A percentile compares a stretch with the other conserved stretches of the same genome.
phyloP scores from a whole-genome alignment of 139 green algal species.

The Tetratostichococcus sp. region DNA sequence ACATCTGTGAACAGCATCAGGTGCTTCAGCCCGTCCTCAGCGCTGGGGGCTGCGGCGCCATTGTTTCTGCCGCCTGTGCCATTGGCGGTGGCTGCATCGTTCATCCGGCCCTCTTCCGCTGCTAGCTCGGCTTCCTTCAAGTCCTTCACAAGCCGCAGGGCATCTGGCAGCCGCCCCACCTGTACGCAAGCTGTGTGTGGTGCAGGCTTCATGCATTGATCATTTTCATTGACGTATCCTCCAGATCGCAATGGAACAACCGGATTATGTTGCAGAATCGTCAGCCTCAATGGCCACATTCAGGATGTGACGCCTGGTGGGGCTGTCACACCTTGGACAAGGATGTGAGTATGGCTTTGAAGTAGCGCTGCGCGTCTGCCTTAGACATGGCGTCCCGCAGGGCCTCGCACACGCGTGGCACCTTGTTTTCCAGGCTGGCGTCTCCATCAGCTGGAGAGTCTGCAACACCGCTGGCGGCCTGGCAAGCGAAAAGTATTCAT shows the following conservation, averaged over 20 bases:
- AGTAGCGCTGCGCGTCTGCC: conserved; percentile 18
- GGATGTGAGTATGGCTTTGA: conserved; percentile 58
- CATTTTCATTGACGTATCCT: too few species aligned
- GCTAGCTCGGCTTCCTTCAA: conserved; percentile 57
- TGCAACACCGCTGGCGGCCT: too few species aligned
- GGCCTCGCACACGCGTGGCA: conserved; percentile 29
- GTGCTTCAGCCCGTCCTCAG: conserved; percentile 74
- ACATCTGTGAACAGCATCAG: conserved; percentile 77
- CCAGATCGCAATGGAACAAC: too few species aligned
- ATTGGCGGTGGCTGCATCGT: too few species aligned
- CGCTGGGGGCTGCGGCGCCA: conserved; percentile 7
- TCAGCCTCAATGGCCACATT: too few species aligned
- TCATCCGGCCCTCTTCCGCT: background rate
- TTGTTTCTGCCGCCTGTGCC: background rate
- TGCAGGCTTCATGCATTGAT: too few species aligned
- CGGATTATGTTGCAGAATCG: too few species aligned
- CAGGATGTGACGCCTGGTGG: too few species aligned
- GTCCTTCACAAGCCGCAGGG: conserved; percentile 61
- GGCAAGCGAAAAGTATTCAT: too few species aligned
- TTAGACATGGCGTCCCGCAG: conserved; percentile 32
- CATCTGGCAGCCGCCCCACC: conserved; percentile 56
- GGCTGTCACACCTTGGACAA: conserved; percentile 6
- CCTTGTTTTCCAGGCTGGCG: conserved; percentile 21
- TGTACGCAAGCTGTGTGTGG: background rate
- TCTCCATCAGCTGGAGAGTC: background rate